Base-by-base conservation (phyloP, 1,139 yeast species). In the Yamadazyma triangularis region DNA sequence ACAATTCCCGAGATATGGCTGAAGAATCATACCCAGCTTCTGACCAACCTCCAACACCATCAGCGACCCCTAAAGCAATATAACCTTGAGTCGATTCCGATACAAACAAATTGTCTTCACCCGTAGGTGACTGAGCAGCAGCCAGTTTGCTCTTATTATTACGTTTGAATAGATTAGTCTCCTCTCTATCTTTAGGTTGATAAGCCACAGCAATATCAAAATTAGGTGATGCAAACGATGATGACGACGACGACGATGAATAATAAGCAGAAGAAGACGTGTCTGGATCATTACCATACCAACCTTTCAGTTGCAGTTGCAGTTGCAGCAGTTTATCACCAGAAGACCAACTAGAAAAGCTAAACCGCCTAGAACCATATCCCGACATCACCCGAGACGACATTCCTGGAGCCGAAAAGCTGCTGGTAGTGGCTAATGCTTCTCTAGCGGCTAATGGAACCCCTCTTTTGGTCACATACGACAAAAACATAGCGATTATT, bases 41-140 rank as follows among this genome's bases (percentile, higher is more conserved):
- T 2, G 87, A 75, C 96, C 97, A 91, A 2, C 97, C 97, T 12
- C 97, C 97, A 4, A 91, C 97, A 13, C 98, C 98, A 56, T 91
- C 98, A 3, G 96, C 91, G 2, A 91, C 96, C 8, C 96, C 97
- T 7, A 86, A 69, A 0, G 89, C 77, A 2, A 82, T 51, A 3
- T 64, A 69, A 8, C 74, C 68, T 9, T 61, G 63, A 13, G 53
- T 50, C 15, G 60, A 50, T 7, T 61, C 55, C 5, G 79, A 65
- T 23, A 78, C 67, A 44, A 89, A 80, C 47, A 74, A 82, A 45
- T 87, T 85, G 53, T 89, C 98, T 51, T 89, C 96, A 4, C 97
- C 98, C 2, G 91, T 72, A 3, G 84, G 79, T 1, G 86, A 79
- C 18, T 50, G 44, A 25, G 51, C 38, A 1, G 72, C 72, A 2